Conservation (phyloP, 164 flowering plant species). For the Chimonanthus praecox region DNA sequence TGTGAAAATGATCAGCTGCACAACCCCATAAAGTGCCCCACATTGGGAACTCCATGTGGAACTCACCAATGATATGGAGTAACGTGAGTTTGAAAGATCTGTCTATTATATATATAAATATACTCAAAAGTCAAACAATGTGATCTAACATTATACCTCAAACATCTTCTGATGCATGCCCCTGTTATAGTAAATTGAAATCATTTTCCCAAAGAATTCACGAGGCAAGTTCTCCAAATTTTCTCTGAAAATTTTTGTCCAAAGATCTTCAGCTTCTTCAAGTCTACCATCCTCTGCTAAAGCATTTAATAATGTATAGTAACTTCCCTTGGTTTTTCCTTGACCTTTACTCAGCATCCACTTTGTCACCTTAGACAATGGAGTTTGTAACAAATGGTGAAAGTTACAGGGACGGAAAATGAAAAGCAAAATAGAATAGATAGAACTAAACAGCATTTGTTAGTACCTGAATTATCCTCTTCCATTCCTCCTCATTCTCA, state of each 20-base stretch:
- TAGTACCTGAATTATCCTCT: conserved; percentile 79
- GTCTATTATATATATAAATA: not conserved
- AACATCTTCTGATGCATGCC: conserved; percentile 80
- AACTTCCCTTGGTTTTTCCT: conserved; percentile 91
- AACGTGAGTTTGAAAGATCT: not conserved
- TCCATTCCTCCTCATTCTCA: conserved; percentile 74
- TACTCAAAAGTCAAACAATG: not conserved
- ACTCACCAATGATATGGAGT: no score
- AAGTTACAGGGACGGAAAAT: not conserved
- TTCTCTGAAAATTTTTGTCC: conserved; percentile 53
- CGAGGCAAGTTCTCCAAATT: conserved; percentile 75
- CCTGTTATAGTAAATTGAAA: conserved; percentile 61
- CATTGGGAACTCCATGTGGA: no score
- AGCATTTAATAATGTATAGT: conserved; percentile 65
- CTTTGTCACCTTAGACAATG: conserved; percentile 53
- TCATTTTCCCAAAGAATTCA: conserved; percentile 69
- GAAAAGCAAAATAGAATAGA: not conserved
- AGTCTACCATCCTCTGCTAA: conserved; percentile 78
- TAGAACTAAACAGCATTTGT: not conserved
- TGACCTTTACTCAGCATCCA: conserved; percentile 99
- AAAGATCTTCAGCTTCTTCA: conserved; percentile 89
- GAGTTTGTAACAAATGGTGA: not conserved
- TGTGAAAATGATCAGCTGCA: not conserved
- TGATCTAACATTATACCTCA: conserved; percentile 52
- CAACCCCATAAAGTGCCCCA: no score